These are phyloP conservation scores for Fistulinella prunicolor DNA, from an alignment of 768 basidiomycete species.

Conservation along the genomic window DNA sequence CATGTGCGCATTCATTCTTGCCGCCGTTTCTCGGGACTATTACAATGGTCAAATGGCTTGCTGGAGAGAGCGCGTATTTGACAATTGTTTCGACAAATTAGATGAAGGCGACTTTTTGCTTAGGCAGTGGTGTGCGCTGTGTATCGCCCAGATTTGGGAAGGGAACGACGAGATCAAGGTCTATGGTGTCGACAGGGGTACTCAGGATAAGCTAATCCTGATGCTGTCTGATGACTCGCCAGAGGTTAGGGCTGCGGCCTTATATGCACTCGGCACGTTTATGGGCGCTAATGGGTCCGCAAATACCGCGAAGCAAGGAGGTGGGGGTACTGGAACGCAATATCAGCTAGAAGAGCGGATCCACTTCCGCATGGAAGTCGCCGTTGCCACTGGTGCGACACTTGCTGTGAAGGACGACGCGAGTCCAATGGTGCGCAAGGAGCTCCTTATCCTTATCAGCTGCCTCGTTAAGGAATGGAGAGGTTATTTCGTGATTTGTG, in stretches of 20 bases:
- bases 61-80: conserved; percentile 77
- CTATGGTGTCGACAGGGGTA: conserved; percentile 71
- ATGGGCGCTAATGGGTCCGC: conserved; percentile 84
- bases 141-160: conserved; percentile 95
- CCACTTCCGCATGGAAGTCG: conserved; percentile 88
- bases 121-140: conserved; percentile 91
- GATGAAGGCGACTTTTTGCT: conserved; percentile 90
- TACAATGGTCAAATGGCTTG: conserved; percentile 85
- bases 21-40: conserved; percentile 86
- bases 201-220: conserved; percentile 78
- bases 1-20: conserved; percentile 97
- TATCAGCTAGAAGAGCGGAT: conserved; percentile 71
- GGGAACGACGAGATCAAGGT: conserved; percentile 87
- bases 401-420: conserved; percentile 91
- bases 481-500: conserved; percentile 93
- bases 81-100: conserved; percentile 79
- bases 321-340: conserved; percentile 82
- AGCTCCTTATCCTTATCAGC: conserved; percentile 86
- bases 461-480: conserved; percentile 95
- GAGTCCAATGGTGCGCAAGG: conserved; percentile 94
- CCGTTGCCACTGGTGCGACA: conserved; percentile 84
- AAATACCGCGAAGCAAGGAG: conserved; percentile 64
- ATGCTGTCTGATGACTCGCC: conserved; percentile 84
- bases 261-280: conserved; percentile 91
- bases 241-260: conserved; percentile 87